Evolutionary conservation across 371 early-diverging fungal genomes (phyloP), one percentile per base, ranked within the genome.

Genomic region (Lichtheimia ramosa): DNA sequence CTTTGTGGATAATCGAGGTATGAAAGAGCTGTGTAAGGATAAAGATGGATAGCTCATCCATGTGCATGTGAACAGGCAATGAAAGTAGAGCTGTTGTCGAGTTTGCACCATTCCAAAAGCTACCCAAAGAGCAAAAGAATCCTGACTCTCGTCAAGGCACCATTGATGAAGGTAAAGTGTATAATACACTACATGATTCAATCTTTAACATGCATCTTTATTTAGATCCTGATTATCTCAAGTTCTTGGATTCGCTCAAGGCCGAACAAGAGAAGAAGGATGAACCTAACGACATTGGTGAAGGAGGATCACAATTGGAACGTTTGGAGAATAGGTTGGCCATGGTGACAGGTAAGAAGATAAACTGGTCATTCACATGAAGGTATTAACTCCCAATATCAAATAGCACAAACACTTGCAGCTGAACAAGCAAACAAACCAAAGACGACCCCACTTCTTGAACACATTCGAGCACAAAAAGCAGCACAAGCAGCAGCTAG

Each of bases 61-160:
- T 24, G 25, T 58, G 15, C 23, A 8, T 48, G 13, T 27, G 27
- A 28, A 16, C 25, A 84, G 90, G 92, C 27, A 84, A 71, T 56
- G 91, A 92, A 63, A 79, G 77, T 51, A 68, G 87, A 41, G 92
- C 91, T 1, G 79, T 83, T 7, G 92, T 94, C 0, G 94, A 94
- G 59, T 87, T 92, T 69, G 91, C 93, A 4, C 89, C 89, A 14
- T 94, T 83, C 62, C 93, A 92, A 69, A 83, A 85, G 63, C 62
- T 83, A 20, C 91, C 92, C 15, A 88, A 83, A 59, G 85, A 83
- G 25, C 81, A 74, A 59, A 84, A 83, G 62, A 83, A 85, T 51
- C 60, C 68, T 0, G 91, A 94, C 65, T 56, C 84, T n/a, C 75
- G 89, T 43, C 83, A 87, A 66, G 91, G 88, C 28, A 91, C 93